Evolutionary conservation across 78 protist genomes (phyloP).

Genomic region (Parvularia atlantis): DNA sequence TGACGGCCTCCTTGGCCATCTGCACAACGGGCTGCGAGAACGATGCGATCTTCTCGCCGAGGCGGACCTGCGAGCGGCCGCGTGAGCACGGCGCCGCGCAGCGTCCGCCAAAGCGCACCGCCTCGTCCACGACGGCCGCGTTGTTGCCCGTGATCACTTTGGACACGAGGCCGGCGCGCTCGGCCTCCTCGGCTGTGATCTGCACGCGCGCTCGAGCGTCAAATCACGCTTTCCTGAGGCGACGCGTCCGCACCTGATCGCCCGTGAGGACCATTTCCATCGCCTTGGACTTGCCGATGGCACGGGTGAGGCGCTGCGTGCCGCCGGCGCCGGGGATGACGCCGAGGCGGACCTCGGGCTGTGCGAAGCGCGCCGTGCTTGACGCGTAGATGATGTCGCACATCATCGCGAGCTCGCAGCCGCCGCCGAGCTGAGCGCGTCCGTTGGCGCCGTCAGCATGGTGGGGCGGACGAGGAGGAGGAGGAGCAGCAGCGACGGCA

Average conservation of each 20-base stretch:
- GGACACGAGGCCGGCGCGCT: conserved; percentile 5
- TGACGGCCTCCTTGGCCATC: conserved; percentile 73
- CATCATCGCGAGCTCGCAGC: conserved; percentile 95
- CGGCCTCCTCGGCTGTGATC: conserved; percentile 63
- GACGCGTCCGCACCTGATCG: too few species aligned
- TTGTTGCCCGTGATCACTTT: neutral
- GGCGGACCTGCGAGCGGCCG: too few species aligned
- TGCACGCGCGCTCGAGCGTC: neutral
- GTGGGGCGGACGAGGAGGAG: neutral
- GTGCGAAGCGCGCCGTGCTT: conserved; percentile 83
- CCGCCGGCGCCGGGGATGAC: conserved; percentile 97
- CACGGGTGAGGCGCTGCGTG: conserved; percentile 85
- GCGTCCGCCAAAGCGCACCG: too few species aligned
- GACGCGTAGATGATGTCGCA: conserved; percentile 82
- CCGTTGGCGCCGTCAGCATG: neutral
- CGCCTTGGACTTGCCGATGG: conserved; percentile 88
- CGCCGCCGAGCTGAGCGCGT: conserved; percentile 75
- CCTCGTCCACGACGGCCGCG: neutral
- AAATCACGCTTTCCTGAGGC: too few species aligned
- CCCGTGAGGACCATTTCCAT: conserved; percentile 89
- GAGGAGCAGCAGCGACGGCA: neutral
- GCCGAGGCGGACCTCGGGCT: conserved; percentile 92
- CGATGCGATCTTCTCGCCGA: conserved; percentile 65
- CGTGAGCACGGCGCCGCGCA: too few species aligned
- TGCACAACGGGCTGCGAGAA: conserved; percentile 49